Evolutionary conservation across 371 early-diverging fungal species (phyloP).

Genomic region (Mucor velutinosus): DNA sequence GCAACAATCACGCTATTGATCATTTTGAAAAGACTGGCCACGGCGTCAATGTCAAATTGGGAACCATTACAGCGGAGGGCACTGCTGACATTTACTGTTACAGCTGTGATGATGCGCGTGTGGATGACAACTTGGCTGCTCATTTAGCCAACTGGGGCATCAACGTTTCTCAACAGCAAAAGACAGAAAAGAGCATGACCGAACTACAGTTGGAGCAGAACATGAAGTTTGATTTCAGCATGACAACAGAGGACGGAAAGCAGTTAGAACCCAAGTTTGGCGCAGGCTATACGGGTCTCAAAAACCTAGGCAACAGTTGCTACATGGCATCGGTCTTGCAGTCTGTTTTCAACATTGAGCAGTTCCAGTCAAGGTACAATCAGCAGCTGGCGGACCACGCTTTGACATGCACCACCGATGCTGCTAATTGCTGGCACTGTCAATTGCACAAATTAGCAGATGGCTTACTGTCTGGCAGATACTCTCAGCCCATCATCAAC

Average conservation of each 20-base stretch:
- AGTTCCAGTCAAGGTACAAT: constrained; percentile 68
- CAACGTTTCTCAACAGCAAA: constrained; percentile 76
- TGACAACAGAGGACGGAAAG: constrained; percentile 96
- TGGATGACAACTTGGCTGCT: constrained; percentile 77
- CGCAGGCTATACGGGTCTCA: constrained; percentile 90
- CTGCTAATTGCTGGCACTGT: constrained; percentile 85
- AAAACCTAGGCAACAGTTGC: constrained; percentile 96
- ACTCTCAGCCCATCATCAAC: constrained; percentile 58
- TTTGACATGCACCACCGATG: constrained; percentile 56
- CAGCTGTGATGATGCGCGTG: constrained; percentile 79
- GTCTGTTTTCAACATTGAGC: constrained; percentile 74
- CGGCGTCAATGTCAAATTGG: constrained; percentile 86
- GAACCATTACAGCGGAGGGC: constrained; percentile 98
- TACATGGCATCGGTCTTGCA: constrained; percentile 96
- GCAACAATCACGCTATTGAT: constrained; percentile 96
- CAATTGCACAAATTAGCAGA: constrained; percentile 90
- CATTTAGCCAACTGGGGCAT: constrained; percentile 92
- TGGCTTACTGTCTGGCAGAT: constrained; percentile 89
- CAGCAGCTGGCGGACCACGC: constrained; percentile 65
- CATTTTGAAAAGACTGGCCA: constrained; percentile 91
- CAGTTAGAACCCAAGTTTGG: constrained; percentile 83
- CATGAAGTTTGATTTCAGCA: constrained; percentile 94
- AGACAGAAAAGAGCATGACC: constrained; percentile 91
- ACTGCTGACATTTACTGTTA: constrained; percentile 96
- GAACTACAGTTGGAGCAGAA: constrained; percentile 97